Evolutionary conservation across 2,329 filamentous ascomycete genomes (phyloP), one percentile per base, ranked within the genome.

Genomic region (Sporothrix schenckii): DNA sequence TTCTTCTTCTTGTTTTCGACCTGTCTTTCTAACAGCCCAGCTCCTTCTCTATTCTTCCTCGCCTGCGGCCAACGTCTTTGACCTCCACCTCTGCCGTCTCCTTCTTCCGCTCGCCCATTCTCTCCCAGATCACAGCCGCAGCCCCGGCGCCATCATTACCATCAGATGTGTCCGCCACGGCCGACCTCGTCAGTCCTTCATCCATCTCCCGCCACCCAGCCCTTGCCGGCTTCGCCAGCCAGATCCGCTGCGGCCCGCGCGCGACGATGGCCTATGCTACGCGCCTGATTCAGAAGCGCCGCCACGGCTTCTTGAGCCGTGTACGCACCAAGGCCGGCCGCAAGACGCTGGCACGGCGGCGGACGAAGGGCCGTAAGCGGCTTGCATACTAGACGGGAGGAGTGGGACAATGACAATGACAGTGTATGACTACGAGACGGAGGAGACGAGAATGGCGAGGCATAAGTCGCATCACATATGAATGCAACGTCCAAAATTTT

Each of bases 241-340:
- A 88, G 79, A 80, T 88, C 73, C 85, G 87, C 69, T 88, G 84
- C 80, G 87, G 85, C 1, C 87, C 86, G 63, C 83, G 86, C 71
- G 83, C 86, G 76, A 88, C 85, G 44, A 84, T 88, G 85, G 83
- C 85, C 69, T 79, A 82, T 66, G 79, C 83, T 69, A 87, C 84
- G 69, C 82, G 87, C 49, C 79, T 88, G 69, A 77, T 88, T 16
- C 85, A 88, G 79, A 89, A 88, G 82, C 82, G 87, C 30, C 82
- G 86, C 74, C 83, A 85, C 73, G 87, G 87, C 0, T 89, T 88
- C 75, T 77, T 89, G 63, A 82, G 80, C 74, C 80, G 87, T 50
- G 77, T 83, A 74, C 80, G 82, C 74, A 83, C 82, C 60, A 82
- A 81, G 76, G 84, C 81, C 11, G 87, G 87, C 3, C 80, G 82